Evolutionary conservation across 139 green algal species (phyloP).

Genomic region (Astrephomene gubernaculifera): DNA sequence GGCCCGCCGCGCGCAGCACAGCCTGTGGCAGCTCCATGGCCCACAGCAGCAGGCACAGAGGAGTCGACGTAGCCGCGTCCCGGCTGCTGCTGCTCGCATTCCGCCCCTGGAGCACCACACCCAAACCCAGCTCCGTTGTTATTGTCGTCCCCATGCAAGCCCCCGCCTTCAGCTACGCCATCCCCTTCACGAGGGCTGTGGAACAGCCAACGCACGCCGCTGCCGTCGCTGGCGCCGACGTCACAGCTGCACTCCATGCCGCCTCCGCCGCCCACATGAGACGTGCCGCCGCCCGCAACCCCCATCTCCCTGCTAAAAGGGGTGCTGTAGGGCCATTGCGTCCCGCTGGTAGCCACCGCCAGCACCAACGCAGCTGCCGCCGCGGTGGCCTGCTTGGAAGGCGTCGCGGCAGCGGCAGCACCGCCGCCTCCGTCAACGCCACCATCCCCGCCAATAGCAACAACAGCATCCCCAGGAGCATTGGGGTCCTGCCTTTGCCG

Average conservation of each 20-base stretch:
- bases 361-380: constrained; percentile 16
- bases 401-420: not conserved
- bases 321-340: constrained; percentile 6
- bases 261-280: not conserved
- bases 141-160: too few relatives aligned
- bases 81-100: too few relatives aligned
- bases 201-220: not conserved
- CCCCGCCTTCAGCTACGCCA: too few relatives aligned
- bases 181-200: too few relatives aligned
- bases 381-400: constrained; percentile 18
- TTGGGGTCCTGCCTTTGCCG: not conserved
- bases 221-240: not conserved
- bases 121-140: too few relatives aligned
- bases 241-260: too few relatives aligned
- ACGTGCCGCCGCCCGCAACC: not conserved
- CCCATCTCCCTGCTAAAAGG: not conserved
- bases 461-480: not conserved
- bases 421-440: not conserved
- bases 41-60: too few relatives aligned
- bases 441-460: not conserved
- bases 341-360: not conserved
- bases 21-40: too few relatives aligned
- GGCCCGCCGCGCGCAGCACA: too few relatives aligned
- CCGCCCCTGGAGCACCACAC: too few relatives aligned
- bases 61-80: too few relatives aligned